phyloP scores from a whole-genome alignment of 2,329 filamentous ascomycete species.

The Blastomyces gilchristii region DNA sequence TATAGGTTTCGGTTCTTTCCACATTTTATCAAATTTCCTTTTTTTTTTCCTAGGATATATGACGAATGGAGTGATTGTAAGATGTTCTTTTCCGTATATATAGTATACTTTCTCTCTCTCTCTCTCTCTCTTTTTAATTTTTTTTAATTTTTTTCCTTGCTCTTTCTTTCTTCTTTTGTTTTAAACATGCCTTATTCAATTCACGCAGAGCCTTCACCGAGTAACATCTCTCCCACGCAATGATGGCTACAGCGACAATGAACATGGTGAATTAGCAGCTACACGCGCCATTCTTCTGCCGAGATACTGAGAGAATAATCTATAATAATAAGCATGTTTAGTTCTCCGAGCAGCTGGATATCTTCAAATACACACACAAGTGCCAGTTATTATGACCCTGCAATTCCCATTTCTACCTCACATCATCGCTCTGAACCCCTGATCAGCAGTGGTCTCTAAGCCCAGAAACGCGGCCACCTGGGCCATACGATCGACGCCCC shows the following conservation, averaged over 20 bases:
- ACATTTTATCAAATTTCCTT: neutral
- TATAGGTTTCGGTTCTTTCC: neutral
- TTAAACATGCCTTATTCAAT: neutral
- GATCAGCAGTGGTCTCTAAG: slow-evolving; percentile 32
- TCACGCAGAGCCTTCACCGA: neutral
- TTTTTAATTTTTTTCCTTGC: too few relatives aligned
- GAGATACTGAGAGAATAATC: neutral
- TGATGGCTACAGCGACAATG: neutral
- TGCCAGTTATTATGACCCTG: too few relatives aligned
- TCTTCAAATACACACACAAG: neutral
- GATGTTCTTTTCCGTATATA: neutral
- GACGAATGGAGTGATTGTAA: neutral
- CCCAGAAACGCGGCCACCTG: slow-evolving; percentile 45
- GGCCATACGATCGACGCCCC: slow-evolving; percentile 52
- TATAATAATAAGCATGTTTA: neutral
- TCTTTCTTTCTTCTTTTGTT: neutral
- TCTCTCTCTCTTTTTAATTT: too few relatives aligned
- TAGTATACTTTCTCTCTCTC: neutral
- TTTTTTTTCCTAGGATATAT: neutral
- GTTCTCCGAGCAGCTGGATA: neutral
- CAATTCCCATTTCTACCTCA: neutral
- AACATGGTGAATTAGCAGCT: neutral
- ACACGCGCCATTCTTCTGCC: neutral
- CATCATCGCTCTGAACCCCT: slow-evolving; percentile 22
- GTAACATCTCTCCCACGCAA: neutral